These are phyloP conservation scores for Arctium lappa DNA, from an alignment of 129 eudicot species.

Conservation along the genomic window DNA sequence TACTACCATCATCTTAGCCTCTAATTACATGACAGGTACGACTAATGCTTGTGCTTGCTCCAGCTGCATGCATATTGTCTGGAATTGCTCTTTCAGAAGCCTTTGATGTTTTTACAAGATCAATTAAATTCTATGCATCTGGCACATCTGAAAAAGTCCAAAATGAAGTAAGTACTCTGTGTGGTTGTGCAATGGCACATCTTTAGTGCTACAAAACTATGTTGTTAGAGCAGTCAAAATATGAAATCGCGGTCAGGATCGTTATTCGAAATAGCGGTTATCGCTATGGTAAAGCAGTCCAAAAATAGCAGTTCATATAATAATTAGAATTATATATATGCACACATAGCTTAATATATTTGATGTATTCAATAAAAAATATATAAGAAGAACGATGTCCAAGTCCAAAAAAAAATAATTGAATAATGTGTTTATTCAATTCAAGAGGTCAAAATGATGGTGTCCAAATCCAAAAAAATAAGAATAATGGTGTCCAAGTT, in stretches of 20 bases:
- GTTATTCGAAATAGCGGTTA: no score
- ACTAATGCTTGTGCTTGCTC: conserved; percentile 99
- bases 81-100: conserved; percentile 99
- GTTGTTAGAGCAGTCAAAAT: not conserved
- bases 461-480: no score
- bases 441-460: no score
- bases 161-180: conserved; percentile 49
- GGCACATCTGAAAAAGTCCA: conserved; percentile 31
- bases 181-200: not conserved
- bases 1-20: not conserved
- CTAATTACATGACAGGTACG: conserved; percentile 58
- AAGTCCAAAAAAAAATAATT: no score
- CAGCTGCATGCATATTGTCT: conserved; percentile 98
- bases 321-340: no score
- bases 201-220: not conserved
- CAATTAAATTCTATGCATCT: conserved; percentile 68
- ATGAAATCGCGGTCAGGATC: not conserved
- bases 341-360: no score
- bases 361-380: no score
- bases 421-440: no score
- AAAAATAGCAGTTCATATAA: no score
- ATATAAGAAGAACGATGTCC: no score
- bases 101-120: conserved; percentile 77
- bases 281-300: no score
- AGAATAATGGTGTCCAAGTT: no score